phyloP scores from a whole-genome alignment of 768 basidiomycete genomes.

The Boletales sp. region DNA sequence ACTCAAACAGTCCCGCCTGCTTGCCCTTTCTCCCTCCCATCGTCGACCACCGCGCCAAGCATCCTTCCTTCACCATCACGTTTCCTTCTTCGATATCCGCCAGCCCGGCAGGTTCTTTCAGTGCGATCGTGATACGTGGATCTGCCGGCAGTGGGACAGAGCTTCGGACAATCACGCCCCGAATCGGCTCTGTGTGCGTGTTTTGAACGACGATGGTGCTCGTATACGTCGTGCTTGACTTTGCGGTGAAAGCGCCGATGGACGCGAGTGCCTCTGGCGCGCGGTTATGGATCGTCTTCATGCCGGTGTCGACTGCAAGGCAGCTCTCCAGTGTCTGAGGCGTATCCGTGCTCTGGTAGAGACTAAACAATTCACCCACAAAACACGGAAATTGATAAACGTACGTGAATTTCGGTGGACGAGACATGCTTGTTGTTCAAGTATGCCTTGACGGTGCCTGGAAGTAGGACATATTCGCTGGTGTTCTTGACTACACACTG shows the following conservation, averaged over 20 bases:
- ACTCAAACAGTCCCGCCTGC: conserved; percentile 25
- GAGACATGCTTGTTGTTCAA: conserved; percentile 28
- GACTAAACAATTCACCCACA: background rate
- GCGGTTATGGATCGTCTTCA: conserved; percentile 15
- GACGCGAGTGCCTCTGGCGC: conserved; percentile 9
- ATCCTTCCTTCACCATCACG: conserved; percentile 8
- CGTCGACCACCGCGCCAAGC: conserved; percentile 19
- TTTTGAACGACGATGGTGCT: too few species aligned
- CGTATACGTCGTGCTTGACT: too few species aligned
- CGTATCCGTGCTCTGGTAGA: conserved; percentile 5
- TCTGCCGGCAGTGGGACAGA: conserved; percentile 27
- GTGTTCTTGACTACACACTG: conserved; percentile 29
- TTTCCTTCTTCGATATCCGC: conserved; percentile 16
- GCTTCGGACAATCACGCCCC: too few species aligned
- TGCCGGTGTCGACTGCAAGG: conserved; percentile 13
- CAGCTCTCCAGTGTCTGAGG: conserved; percentile 20
- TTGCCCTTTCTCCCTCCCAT: conserved; percentile 15
- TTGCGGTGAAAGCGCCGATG: conserved; percentile 1
- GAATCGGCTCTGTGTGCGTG: too few species aligned
- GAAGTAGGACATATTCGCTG: conserved; percentile 21
- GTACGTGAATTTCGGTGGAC: conserved; percentile 17
- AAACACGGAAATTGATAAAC: background rate
- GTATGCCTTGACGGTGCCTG: conserved; percentile 25
- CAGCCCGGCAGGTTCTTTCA: conserved; percentile 25
- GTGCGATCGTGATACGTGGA: conserved; percentile 22